These are phyloP conservation scores for Nephelium lappaceum DNA, from an alignment of 345 rosid genomes.

Conservation along the genomic window DNA sequence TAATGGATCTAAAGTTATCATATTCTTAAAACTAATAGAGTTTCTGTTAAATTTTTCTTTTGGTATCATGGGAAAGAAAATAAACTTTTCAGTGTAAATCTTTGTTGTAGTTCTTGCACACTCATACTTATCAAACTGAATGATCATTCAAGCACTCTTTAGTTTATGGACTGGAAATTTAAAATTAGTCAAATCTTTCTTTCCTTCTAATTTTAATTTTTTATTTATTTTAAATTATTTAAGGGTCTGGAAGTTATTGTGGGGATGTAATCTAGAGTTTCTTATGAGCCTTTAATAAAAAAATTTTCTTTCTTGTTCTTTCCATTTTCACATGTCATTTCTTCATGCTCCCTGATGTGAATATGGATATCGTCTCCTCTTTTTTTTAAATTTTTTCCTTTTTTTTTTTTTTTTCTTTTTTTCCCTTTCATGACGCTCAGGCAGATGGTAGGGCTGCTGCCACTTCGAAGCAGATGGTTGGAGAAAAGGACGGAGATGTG, in stretches of 20 bases:
- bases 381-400: too few species aligned
- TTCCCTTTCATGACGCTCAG: conserved; percentile 36
- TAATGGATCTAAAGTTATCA: not conserved
- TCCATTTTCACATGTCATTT: too few species aligned
- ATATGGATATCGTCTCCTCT: not conserved
- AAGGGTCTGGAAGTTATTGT: not conserved
- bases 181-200: not conserved
- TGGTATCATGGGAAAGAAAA: not conserved
- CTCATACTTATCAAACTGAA: not conserved
- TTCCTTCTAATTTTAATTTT: not conserved
- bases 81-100: not conserved
- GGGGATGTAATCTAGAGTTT: not conserved
- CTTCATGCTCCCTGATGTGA: not conserved
- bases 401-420: conserved; percentile 11
- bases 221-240: too few species aligned
- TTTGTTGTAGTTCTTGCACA: not conserved
- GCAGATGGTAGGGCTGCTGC: conserved; percentile 53
- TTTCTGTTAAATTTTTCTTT: not conserved
- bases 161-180: not conserved
- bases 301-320: too few species aligned
- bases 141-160: not conserved
- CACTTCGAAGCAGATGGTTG: conserved; percentile 45
- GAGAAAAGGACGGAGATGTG: conserved; percentile 69
- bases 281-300: not conserved
- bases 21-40: not conserved